Evolutionary conservation across 176 grass and related monocot genomes (phyloP), one percentile per base, ranked within the genome.

Genomic region (Eleusine indica): DNA sequence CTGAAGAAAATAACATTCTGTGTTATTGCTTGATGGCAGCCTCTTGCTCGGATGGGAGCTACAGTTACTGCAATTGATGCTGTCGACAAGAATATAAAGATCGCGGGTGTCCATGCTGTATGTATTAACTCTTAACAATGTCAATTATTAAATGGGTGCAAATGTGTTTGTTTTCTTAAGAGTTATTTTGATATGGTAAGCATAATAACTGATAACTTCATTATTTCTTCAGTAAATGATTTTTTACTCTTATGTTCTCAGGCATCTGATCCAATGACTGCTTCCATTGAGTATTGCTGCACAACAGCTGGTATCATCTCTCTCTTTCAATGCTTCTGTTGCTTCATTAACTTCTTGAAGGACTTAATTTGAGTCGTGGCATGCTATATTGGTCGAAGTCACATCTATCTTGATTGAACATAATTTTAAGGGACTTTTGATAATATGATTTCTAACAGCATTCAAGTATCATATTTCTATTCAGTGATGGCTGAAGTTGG

Each of bases 1-100:
- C 65, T 70, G 53, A 32, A n/a, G 53, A 21, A 35, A 46, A 43
- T 80, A 70, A 17, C 53, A 80, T 41, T 47, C 7, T 21, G 41
- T 40, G 5, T 88, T 54, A 8, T 2, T 84, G 48, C 44, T 75
- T 70, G 60, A 69, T 82, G 52, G 10, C 83, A 98, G 96, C 96
- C 96, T 77, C 92, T 98, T 75, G 96, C 93, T 85, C 82, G 91
- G 66, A 87, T 98, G 92, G 96, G 96, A 74, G 93, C 96, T 76
- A 73, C 42, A 78, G 93, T 98, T 71, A 98, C 93, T 75, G 96
- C 87, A 37, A 95, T 98, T 85, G 96, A 98, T 89, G 96, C 93
- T 73, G 93, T 90, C 12, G 91, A 93, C 72, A 91, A 92, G 87
- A 98, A 98, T 76, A 98, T 95, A 74, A 95, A 95, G 75, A 94